Evolutionary conservation across 1,139 yeast species (phyloP).

Genomic region (Suhomyces bribrorum): DNA sequence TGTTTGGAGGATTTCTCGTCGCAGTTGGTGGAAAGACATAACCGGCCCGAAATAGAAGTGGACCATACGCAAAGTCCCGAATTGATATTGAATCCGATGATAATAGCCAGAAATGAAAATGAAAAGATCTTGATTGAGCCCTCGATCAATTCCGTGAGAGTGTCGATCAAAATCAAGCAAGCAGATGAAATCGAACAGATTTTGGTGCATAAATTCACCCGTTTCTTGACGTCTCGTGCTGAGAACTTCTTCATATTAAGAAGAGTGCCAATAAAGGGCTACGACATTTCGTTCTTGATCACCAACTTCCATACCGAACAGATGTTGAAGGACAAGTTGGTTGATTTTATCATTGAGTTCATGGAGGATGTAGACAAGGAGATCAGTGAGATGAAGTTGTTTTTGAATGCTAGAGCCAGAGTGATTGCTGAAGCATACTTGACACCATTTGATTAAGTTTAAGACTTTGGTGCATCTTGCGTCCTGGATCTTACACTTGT

Average conservation of each 20-base stretch:
- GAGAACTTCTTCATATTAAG: constrained; percentile 90
- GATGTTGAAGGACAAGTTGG: constrained; percentile 92
- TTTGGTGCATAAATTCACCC: constrained; percentile 88
- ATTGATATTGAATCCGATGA: constrained; percentile 84
- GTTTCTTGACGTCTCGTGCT: constrained; percentile 93
- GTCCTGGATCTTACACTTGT: too few species aligned
- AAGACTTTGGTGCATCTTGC: too few species aligned
- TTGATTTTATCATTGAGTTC: constrained; percentile 94
- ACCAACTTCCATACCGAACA: constrained; percentile 95
- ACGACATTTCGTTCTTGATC: constrained; percentile 88
- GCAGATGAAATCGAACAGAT: constrained; percentile 97
- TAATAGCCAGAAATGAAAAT: constrained; percentile 89
- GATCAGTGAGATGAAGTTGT: constrained; percentile 96
- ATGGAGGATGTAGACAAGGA: constrained; percentile 99
- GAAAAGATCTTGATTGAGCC: constrained; percentile 93
- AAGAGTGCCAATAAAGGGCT: constrained; percentile 87
- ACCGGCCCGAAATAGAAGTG: constrained; percentile 94
- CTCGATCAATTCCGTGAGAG: constrained; percentile 85
- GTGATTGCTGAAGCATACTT: constrained; percentile 95
- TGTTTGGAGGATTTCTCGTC: constrained; percentile 94
- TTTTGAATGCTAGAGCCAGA: constrained; percentile 96
- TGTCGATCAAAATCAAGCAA: constrained; percentile 90
- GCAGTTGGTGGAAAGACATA: constrained; percentile 94
- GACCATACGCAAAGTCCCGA: constrained; percentile 65
- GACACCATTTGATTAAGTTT: constrained; percentile 71